Evolutionary conservation across 2,329 filamentous ascomycete species (phyloP), one percentile per base, ranked within the genome.

Genomic region (Diaporthe amygdali): DNA sequence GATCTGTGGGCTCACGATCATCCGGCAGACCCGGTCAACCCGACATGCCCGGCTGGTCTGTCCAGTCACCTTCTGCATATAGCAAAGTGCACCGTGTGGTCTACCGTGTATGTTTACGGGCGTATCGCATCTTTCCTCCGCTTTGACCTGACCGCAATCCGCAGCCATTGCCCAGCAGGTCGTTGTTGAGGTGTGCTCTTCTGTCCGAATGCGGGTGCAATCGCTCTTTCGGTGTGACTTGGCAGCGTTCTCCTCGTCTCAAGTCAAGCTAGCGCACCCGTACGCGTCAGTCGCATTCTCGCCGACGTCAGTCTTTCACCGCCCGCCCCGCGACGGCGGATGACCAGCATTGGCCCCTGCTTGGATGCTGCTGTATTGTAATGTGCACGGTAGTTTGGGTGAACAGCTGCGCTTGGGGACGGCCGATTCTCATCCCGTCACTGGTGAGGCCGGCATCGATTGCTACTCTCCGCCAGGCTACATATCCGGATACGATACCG

Each of bases 1-100:
- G 59, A 64, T 64, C 59, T 64, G 59, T 64, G 59, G 59, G 41
- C 59, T 64, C 59, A 49, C 59, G 44, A 64, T 64, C 59, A 49
- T 64, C 59, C 59, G 59, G 44, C 27, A 49, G 30, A 49, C 59
- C 59, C 44, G 59, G 59, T 34, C 44, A 64, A 32, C 44, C 44
- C 41, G 59, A 34, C 59, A 27, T 37, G n/a, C n/a, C 59, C 30
- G n/a, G 30, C 25, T 49, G 59, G 8, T 49, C 49, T 49, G 30
- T 34, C 32, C 25, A 34, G 41, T 37, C n/a, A 47, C 41, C 59
- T 63, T 41, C 41, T 63, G 22, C n/a, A 9, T 27, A 37, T 49
- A 49, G 41, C 59, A n/a, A 49, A 64, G 30, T 64, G 44, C 59
- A 64, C 44, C 59, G 44, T 63, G 44, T 34, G 59, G 59, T 49